These are phyloP conservation scores for Bolboschoenoplectus hybrid DNA, from an alignment of 202 grass and related monocot species.

Conservation along the genomic window DNA sequence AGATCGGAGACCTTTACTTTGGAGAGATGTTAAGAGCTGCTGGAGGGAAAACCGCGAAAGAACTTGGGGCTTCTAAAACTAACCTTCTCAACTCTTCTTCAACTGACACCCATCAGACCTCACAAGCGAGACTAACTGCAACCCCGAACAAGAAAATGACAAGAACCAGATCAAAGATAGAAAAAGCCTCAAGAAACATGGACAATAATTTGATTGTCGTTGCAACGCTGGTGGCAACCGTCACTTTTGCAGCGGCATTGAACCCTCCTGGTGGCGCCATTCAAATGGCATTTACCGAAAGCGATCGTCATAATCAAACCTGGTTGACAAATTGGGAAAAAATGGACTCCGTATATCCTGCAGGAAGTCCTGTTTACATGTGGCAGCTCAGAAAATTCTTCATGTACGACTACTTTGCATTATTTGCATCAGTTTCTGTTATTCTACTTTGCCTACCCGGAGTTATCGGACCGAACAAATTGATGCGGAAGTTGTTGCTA, in stretches of 20 bases:
- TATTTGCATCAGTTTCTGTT: background rate
- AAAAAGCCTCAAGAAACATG: background rate
- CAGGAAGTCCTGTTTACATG: background rate
- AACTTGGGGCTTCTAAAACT: constrained; percentile 5
- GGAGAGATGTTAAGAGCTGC: constrained; percentile 16
- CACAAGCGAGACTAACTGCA: background rate
- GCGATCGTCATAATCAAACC: background rate
- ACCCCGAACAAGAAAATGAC: background rate
- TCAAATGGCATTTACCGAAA: background rate
- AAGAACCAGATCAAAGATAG: background rate
- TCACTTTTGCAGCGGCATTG: background rate
- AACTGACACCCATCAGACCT: background rate
- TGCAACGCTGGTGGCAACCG: constrained; percentile 21
- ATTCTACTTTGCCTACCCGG: background rate
- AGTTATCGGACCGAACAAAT: too few relatives aligned
- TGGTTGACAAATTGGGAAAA: background rate
- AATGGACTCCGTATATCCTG: background rate
- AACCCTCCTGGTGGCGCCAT: constrained; percentile 2
- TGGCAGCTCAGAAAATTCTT: background rate
- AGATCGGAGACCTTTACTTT: background rate
- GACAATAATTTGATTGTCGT: background rate
- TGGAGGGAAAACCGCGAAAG: background rate
- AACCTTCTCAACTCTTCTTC: background rate
- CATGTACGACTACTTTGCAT: background rate
- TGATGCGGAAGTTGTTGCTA: too few relatives aligned